A percentile compares a stretch with the other conserved stretches of the same genome.
Evolutionary conservation across 257 asterid species (phyloP).

Genomic region (Marsdenia floribunda): DNA sequence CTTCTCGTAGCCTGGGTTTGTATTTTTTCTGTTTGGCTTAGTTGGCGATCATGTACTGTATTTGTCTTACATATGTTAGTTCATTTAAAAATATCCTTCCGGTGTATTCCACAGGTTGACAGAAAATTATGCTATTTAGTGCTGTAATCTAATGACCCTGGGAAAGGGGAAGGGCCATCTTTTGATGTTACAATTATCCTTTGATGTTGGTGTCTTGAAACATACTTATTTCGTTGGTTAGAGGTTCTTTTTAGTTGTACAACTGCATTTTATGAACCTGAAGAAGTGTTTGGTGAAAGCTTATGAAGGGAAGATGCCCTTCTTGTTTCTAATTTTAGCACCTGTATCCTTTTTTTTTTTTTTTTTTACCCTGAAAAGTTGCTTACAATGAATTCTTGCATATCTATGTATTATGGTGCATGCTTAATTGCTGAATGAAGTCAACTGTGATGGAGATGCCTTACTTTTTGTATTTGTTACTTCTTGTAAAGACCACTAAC

Average conservation of each 20-base stretch:
- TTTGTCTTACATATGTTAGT: not conserved
- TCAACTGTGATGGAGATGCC: not conserved
- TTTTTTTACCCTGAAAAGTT: not conserved
- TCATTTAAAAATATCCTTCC: not conserved
- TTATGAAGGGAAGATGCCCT: not conserved
- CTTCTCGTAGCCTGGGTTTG: constrained; percentile 98
- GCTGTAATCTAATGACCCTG: not conserved
- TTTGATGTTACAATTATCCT: not conserved
- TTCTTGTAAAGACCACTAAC: not conserved
- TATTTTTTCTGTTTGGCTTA: constrained; percentile 21
- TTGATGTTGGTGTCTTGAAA: not conserved
- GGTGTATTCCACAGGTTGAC: not conserved
- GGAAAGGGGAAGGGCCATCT: not conserved
- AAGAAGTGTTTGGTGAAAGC: not conserved
- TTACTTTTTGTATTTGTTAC: not conserved
- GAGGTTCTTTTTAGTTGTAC: not conserved
- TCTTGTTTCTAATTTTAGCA: not conserved
- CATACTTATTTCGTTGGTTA: not conserved
- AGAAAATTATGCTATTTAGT: not conserved
- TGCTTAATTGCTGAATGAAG: not conserved
- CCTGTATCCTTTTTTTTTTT: not conserved
- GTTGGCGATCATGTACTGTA: not conserved
- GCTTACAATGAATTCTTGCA: not conserved
- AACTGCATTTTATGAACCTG: not conserved
- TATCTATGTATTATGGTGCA: not conserved